Conservation (phyloP, 2,329 filamentous ascomycete species). For the Chrysosporium keratinophilum region DNA sequence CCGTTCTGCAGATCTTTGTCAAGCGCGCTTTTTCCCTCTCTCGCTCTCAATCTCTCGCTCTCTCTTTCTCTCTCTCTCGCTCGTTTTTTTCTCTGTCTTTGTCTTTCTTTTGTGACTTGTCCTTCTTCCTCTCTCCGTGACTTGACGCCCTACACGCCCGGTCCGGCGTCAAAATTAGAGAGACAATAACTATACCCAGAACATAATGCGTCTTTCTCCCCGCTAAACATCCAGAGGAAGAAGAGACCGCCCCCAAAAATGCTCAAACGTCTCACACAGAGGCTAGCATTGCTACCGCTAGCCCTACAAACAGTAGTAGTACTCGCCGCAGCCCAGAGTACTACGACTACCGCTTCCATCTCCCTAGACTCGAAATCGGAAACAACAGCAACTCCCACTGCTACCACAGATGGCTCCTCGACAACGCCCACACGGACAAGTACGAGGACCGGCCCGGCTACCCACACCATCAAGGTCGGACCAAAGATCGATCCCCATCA, state of each 20-base stretch:
- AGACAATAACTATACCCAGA: not conserved
- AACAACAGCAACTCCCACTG: not conserved
- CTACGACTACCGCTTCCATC: not conserved
- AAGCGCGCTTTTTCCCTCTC: not conserved
- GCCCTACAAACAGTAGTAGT: conserved; percentile 1
- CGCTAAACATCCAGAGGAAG: not conserved
- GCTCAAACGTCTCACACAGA: not conserved
- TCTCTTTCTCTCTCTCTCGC: not conserved
- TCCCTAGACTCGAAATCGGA: not conserved
- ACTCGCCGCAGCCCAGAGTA: not conserved
- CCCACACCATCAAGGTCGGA: conserved; percentile 30
- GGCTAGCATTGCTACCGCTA: not conserved
- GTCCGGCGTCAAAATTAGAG: not conserved
- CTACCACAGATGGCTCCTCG: not conserved
- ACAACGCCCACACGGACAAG: not conserved
- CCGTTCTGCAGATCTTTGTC: not conserved
- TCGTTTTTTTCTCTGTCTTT: not conserved
- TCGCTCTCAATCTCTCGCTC: not conserved
- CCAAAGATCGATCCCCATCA: conserved; percentile 25
- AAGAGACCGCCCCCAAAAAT: not conserved
- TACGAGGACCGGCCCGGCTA: conserved; percentile 13
- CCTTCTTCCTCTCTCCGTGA: not conserved
- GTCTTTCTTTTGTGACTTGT: not conserved
- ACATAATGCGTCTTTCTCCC: not conserved
- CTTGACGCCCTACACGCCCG: not conserved